A percentile compares a stretch with the other conserved stretches of the same genome.
Evolutionary conservation across 2,329 filamentous ascomycete genomes (phyloP).

Genomic region (Phialophora tarda): DNA sequence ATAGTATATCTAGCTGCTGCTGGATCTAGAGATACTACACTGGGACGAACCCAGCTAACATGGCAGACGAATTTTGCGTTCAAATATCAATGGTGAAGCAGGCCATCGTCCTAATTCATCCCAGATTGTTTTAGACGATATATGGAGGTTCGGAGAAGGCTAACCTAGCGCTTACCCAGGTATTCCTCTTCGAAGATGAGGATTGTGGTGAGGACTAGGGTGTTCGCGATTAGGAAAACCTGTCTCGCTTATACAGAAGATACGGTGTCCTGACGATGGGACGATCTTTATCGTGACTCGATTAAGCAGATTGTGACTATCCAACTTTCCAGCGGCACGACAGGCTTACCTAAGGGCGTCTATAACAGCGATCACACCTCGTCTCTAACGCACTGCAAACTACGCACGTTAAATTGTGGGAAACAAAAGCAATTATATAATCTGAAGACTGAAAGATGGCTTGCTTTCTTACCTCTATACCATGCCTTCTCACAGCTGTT

Average conservation of each 20-base stretch:
- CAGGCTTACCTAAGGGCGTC: conserved; percentile 59
- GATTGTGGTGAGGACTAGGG: conserved; percentile 49
- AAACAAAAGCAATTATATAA: conserved; percentile 43
- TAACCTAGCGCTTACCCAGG: conserved; percentile 21
- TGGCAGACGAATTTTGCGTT: conserved; percentile 56
- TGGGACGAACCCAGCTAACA: conserved; percentile 62
- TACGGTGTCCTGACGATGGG: conserved; percentile 48
- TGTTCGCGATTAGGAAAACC: conserved; percentile 35
- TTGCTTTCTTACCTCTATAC: conserved; percentile 54
- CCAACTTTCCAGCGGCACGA: conserved; percentile 60
- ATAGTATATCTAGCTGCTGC: too few relatives aligned
- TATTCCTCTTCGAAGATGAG: conserved; percentile 50
- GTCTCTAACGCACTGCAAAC: conserved; percentile 59
- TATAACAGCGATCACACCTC: conserved; percentile 56
- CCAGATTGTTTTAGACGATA: conserved; percentile 51
- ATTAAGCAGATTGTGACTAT: conserved; percentile 57
- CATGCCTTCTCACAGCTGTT: conserved; percentile 53
- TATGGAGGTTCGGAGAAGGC: conserved; percentile 42
- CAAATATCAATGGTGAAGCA: conserved; percentile 59
- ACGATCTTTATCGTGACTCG: conserved; percentile 40
- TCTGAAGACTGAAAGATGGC: conserved; percentile 44
- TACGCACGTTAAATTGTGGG: conserved; percentile 60
- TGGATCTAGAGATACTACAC: too few relatives aligned
- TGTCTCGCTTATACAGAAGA: conserved; percentile 52
- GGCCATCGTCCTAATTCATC: conserved; percentile 57